phyloP scores from a whole-genome alignment of 1,284 basidiomycete genomes.

The Pascua sp. region DNA sequence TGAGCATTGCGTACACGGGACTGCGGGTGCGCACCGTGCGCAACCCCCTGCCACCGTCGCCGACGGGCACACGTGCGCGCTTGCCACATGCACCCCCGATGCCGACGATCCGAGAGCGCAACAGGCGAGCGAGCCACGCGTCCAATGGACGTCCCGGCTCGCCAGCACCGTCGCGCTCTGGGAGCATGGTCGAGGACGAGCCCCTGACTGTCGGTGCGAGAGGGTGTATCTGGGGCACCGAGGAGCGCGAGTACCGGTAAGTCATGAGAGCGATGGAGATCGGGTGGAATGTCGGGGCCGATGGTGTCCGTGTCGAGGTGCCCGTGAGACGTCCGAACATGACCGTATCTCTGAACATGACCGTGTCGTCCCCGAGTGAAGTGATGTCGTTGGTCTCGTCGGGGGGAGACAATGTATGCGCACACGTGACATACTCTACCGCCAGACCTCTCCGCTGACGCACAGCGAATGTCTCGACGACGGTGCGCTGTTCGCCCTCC shows the following conservation, averaged over 20 bases:
- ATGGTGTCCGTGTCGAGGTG: no score
- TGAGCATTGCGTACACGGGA: conserved; percentile 8
- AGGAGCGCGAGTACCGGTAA: conserved; percentile 46
- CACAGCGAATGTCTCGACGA: conserved; percentile 73
- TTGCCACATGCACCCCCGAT: conserved; percentile 1
- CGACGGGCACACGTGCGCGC: conserved; percentile 11
- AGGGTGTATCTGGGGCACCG: conserved; percentile 49
- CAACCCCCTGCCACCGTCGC: background rate
- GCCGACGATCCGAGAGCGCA: background rate
- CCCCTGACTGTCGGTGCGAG: conserved; percentile 23
- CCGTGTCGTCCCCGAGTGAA: no score
- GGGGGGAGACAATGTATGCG: no score
- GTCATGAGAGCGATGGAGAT: conserved; percentile 1
- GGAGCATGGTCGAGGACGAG: conserved; percentile 16
- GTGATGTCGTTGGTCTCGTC: no score
- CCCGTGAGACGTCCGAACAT: no score
- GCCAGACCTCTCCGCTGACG: conserved; percentile 3
- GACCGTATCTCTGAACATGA: no score
- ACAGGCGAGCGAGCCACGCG: conserved; percentile 2
- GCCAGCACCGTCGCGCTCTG: no score
- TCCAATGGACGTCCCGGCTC: conserved; percentile 5
- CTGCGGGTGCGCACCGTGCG: conserved; percentile 27
- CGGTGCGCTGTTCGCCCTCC: conserved; percentile 72
- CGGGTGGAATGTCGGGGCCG: no score
- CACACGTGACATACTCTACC: no score